Evolutionary conservation across 257 asterid genomes (phyloP), one percentile per base, ranked within the genome.

Genomic region (Solanum pennellii): DNA sequence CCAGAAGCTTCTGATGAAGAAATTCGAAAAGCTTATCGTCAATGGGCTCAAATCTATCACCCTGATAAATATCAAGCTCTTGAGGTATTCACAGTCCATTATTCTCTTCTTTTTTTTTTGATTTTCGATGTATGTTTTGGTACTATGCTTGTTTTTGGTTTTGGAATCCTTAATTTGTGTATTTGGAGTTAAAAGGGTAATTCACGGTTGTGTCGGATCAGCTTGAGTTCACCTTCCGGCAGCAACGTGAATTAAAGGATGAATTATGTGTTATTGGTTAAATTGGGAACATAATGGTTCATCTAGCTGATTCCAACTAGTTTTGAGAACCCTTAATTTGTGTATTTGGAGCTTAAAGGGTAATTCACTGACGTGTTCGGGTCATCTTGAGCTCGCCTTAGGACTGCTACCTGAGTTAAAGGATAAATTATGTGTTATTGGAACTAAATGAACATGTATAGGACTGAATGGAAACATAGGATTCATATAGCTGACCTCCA

Each of bases 1-100:
- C 99, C 99, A 12, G 93, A 96, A 91, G 99, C 99, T 65, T 95
- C 99, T 5, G 96, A 93, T 89, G 99, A 97, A 93, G 99, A 97
- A 91, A 97, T 96, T 87, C 84, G 98, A 91, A 96, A 82, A 90
- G 97, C 99, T 83, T 97, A 97, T 91, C 99, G 99, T 65, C 98
- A 95, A 88, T 97, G 99, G 99, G 99, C 99, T 65, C 98, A 95
- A 92, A 92, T 96, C 82, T 97, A 97, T 88, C 99, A 97, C 72
- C 99, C 99, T 42, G 99, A 97, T 87, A 97, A 97, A 87, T 92
- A 92, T 92, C 99, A 94, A 91, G 92, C 92, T 89, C 91, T 91
- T 13, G 95, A 91, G 65, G 99, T 94, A 92, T 79, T 52, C 29
- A 21, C 16, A 56, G 66, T 15, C 10, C 42, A 6, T 20, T n/a